A percentile compares a stretch with the other conserved stretches of the same genome.
phyloP scores from a whole-genome alignment of 2,329 filamentous ascomycete genomes.

The Neonectria sp. region DNA sequence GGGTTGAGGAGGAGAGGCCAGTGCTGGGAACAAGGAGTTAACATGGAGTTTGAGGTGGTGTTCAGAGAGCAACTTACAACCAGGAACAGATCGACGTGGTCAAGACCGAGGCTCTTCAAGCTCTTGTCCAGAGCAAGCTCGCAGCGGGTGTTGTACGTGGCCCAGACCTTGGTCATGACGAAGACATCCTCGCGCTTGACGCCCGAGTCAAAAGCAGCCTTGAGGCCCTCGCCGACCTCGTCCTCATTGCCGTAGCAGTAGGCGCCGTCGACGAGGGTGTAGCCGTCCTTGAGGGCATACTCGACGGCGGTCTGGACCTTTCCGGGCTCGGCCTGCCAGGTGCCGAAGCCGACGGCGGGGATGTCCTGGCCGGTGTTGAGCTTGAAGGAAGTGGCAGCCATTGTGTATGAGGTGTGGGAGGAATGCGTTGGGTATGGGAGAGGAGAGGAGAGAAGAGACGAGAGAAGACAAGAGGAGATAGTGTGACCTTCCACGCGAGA shows the following conservation, averaged over 20 bases:
- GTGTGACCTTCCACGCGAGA: slow-evolving; percentile 14
- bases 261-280: slow-evolving; percentile 78
- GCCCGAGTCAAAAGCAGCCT: slow-evolving; percentile 78
- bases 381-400: slow-evolving; percentile 71
- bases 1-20: slow-evolving; percentile 89
- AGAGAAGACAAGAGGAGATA: not conserved
- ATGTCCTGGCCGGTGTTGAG: slow-evolving; percentile 77
- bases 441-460: slow-evolving; percentile 1
- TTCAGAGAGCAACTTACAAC: slow-evolving; percentile 61
- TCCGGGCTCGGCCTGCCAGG: slow-evolving; percentile 74
- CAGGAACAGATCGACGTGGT: slow-evolving; percentile 86
- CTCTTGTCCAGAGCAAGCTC: slow-evolving; percentile 81
- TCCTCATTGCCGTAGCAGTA: slow-evolving; percentile 88
- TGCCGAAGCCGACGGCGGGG: slow-evolving; percentile 75
- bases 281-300: slow-evolving; percentile 70
- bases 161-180: slow-evolving; percentile 89
- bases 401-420: slow-evolving; percentile 46
- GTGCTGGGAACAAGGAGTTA: slow-evolving; percentile 63
- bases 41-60: not conserved
- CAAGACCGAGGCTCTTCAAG: slow-evolving; percentile 79
- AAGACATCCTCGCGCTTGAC: slow-evolving; percentile 86
- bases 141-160: slow-evolving; percentile 80
- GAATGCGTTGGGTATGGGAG: not conserved
- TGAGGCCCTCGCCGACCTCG: slow-evolving; percentile 84
- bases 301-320: slow-evolving; percentile 72